Evolutionary conservation across 495 filamentous ascomycete species (phyloP).

Genomic region (Aspergillus nidulans): DNA sequence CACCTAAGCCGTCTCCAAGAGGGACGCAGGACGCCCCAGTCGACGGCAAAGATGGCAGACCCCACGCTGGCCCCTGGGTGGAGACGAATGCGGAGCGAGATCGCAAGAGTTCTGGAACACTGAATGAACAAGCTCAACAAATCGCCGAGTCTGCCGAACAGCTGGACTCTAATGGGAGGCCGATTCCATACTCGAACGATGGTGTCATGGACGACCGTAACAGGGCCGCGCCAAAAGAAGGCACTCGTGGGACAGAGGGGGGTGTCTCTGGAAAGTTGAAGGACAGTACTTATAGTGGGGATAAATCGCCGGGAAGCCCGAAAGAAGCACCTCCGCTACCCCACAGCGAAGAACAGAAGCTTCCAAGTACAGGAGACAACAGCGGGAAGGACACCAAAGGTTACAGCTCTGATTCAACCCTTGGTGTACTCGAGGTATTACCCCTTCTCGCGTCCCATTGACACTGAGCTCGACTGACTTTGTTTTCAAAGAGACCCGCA

Average conservation of each 20-base stretch:
- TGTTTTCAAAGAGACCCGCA: constrained; percentile 62
- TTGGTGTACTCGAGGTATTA: constrained; percentile 65
- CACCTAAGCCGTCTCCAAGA: constrained; percentile 26
- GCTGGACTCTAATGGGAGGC: constrained; percentile 54
- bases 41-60: constrained; percentile 93
- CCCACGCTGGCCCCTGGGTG: constrained; percentile 86
- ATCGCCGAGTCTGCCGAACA: constrained; percentile 34
- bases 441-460: constrained; percentile 2
- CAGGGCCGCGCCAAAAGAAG: constrained; percentile 67
- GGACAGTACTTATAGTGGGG: constrained; percentile 58
- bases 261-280: constrained; percentile 82
- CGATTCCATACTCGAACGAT: constrained; percentile 73
- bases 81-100: constrained; percentile 60
- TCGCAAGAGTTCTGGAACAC: constrained; percentile 43
- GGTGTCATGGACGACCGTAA: constrained; percentile 89
- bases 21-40: constrained; percentile 88
- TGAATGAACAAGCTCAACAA: constrained; percentile 23
- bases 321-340: constrained; percentile 82
- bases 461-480: constrained; percentile 15
- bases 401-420: constrained; percentile 31
- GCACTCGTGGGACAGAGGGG: constrained; percentile 81
- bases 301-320: constrained; percentile 74
- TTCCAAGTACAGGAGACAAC: constrained; percentile 36
- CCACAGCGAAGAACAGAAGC: constrained; percentile 66
- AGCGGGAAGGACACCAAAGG: constrained; percentile 33